Conservation (phyloP, 345 rosid genomes). For the Linum lewisii region DNA sequence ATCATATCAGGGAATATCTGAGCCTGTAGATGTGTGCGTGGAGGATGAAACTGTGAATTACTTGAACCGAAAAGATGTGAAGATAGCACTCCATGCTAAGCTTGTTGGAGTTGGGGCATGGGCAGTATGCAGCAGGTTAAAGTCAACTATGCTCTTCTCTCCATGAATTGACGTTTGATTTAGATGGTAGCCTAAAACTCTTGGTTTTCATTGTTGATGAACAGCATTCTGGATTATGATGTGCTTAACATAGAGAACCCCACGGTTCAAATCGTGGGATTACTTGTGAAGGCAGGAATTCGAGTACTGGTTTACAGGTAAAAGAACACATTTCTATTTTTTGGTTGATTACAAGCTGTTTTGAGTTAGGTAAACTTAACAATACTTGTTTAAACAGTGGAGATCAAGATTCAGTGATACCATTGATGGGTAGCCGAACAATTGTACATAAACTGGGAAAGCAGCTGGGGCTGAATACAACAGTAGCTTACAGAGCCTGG, state of each 20-base stretch:
- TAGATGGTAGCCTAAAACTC: background rate
- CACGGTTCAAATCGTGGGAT: constrained; percentile 2
- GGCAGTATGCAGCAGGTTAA: constrained; percentile 9
- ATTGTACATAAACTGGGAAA: background rate
- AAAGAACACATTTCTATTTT: background rate
- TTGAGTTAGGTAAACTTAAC: background rate
- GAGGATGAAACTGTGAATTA: constrained; percentile 5
- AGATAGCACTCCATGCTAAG: constrained; percentile 7
- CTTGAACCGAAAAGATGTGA: constrained; percentile 9
- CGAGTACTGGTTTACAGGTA: constrained; percentile 9
- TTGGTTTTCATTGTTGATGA: background rate
- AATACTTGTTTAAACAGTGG: background rate
- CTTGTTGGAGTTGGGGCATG: constrained; percentile 8
- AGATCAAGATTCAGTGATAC: constrained; percentile 4
- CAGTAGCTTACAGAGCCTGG: constrained; percentile 6
- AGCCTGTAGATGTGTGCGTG: constrained; percentile 10
- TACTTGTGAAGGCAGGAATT: constrained; percentile 3
- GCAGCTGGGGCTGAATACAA: constrained; percentile 1
- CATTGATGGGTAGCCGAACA: constrained; percentile 1
- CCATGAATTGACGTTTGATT: background rate
- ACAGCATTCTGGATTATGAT: constrained; percentile 11
- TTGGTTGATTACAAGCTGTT: background rate
- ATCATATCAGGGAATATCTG: background rate
- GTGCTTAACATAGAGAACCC: constrained; percentile 8
- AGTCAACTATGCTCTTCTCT: background rate